phyloP scores from a whole-genome alignment of 1,139 yeast species.

The Pichia sp. region DNA sequence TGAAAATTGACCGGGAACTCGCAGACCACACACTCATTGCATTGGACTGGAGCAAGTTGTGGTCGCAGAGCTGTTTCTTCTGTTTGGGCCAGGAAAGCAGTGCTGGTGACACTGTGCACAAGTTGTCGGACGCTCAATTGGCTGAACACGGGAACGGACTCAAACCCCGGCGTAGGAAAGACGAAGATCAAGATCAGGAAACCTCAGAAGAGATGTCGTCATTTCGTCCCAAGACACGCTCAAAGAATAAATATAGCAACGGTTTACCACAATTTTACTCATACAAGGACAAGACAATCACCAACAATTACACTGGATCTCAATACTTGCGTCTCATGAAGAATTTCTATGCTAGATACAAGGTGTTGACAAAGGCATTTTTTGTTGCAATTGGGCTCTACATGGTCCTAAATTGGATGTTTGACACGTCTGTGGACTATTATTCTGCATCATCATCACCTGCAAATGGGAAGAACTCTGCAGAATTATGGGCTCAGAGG shows the following conservation, averaged over 20 bases:
- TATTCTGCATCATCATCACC: neutral
- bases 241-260: constrained; percentile 10
- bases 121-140: too few species aligned
- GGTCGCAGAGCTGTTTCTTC: too few species aligned
- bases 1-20: too few species aligned
- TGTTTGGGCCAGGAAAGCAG: too few species aligned
- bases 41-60: too few species aligned
- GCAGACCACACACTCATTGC: too few species aligned
- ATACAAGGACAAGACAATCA: constrained; percentile 11
- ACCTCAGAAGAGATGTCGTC: too few species aligned
- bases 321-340: constrained; percentile 1
- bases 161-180: too few species aligned
- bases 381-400: constrained; percentile 2
- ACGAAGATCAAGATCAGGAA: too few species aligned
- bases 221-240: constrained; percentile 5
- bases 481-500: constrained; percentile 33
- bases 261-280: constrained; percentile 14
- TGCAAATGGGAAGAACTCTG: neutral
- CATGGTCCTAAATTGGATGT: constrained; percentile 5
- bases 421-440: constrained; percentile 1
- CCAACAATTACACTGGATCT: constrained; percentile 8
- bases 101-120: too few species aligned
- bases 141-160: too few species aligned
- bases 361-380: constrained; percentile 4
- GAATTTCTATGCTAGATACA: constrained; percentile 7